Conservation (phyloP, 2,329 filamentous ascomycete species). For the Coniella vitis region DNA sequence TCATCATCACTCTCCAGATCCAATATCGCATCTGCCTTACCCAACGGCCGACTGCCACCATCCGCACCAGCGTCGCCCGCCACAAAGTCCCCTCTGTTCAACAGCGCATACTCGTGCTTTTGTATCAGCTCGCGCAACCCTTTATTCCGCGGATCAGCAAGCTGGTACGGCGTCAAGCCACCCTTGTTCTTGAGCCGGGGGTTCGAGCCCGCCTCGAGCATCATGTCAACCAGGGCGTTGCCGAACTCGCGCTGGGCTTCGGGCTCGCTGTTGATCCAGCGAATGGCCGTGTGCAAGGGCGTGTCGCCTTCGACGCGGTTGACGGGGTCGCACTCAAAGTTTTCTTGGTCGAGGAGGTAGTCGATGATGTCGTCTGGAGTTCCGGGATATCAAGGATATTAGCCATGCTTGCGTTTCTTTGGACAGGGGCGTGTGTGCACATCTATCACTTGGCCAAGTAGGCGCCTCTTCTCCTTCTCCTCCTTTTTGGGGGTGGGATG, state of each 20-base stretch:
- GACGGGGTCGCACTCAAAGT: constrained; percentile 76
- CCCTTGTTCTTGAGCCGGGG: constrained; percentile 60
- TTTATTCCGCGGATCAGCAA: constrained; percentile 65
- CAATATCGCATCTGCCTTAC: constrained; percentile 20
- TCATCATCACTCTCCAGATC: constrained; percentile 43
- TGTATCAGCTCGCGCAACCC: constrained; percentile 57
- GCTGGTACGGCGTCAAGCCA: constrained; percentile 62
- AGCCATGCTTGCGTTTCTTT: no score
- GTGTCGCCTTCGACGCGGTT: constrained; percentile 69
- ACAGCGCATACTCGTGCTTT: constrained; percentile 60
- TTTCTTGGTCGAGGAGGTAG: constrained; percentile 72
- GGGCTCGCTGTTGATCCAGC: constrained; percentile 65
- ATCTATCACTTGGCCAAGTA: no score
- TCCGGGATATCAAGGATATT: no score
- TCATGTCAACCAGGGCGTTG: constrained; percentile 64
- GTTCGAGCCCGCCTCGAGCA: constrained; percentile 69
- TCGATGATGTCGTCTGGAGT: constrained; percentile 74
- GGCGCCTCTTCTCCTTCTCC: no score
- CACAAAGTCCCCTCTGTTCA: constrained; percentile 54
- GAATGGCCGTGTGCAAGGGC: constrained; percentile 70
- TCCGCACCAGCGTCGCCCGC: constrained; percentile 23
- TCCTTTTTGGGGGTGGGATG: background rate
- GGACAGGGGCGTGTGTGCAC: no score
- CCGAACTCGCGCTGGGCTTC: constrained; percentile 58
- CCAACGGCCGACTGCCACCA: constrained; percentile 15